phyloP scores from a whole-genome alignment of 306 rosid species.

The Medicago ruthenica region DNA sequence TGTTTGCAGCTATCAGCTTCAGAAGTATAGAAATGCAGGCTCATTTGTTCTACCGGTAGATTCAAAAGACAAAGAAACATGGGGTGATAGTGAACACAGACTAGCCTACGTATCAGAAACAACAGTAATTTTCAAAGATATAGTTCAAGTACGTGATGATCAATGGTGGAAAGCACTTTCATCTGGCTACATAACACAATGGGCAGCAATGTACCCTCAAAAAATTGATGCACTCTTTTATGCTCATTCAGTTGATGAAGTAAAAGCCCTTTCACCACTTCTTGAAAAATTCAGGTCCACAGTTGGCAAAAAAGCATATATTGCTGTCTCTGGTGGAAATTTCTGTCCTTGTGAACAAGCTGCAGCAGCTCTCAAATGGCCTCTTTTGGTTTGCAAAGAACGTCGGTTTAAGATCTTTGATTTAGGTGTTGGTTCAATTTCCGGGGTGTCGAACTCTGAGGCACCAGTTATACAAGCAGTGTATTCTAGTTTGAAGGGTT shows the following conservation, averaged over 20 bases:
- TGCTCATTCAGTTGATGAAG: slow-evolving; percentile 83
- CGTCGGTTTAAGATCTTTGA: slow-evolving; percentile 89
- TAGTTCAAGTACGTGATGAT: slow-evolving; percentile 91
- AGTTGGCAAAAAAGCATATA: slow-evolving; percentile 81
- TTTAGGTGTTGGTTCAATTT: slow-evolving; percentile 67
- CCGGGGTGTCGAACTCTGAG: slow-evolving; percentile 79
- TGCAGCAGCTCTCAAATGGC: slow-evolving; percentile 80
- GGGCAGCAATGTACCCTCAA: slow-evolving; percentile 98
- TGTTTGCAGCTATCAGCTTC: slow-evolving; percentile 81
- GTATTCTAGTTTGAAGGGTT: slow-evolving; percentile 90
- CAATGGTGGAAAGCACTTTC: slow-evolving; percentile 99
- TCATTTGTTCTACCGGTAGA: slow-evolving; percentile 92
- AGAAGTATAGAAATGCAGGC: slow-evolving; percentile 88
- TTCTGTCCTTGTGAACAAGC: slow-evolving; percentile 85
- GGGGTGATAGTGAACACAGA: slow-evolving; percentile 99
- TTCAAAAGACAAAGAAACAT: slow-evolving; percentile 87
- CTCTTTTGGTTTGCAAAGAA: slow-evolving; percentile 75
- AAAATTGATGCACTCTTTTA: slow-evolving; percentile 89
- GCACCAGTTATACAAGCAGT: slow-evolving; percentile 79
- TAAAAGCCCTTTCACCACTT: slow-evolving; percentile 79
- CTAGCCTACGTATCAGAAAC: slow-evolving; percentile 96
- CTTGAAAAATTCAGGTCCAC: slow-evolving; percentile 85
- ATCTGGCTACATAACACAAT: slow-evolving; percentile 83
- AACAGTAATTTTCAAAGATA: slow-evolving; percentile 92
- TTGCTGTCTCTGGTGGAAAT: slow-evolving; percentile 75